phyloP scores from a whole-genome alignment of 2,329 filamentous ascomycete species.

The Lachnellula hyalina region DNA sequence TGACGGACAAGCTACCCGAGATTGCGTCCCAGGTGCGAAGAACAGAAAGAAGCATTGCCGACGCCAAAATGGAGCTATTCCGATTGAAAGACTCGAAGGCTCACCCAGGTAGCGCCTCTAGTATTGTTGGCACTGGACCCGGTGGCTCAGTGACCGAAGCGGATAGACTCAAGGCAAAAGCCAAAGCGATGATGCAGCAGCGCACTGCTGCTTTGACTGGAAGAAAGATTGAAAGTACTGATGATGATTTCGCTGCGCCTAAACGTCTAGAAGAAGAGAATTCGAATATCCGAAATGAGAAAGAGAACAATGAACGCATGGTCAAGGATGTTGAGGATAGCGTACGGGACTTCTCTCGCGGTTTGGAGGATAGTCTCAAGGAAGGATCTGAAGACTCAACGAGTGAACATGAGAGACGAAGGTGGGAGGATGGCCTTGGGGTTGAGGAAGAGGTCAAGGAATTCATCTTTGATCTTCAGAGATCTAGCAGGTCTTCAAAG shows the following conservation, averaged over 20 bases:
- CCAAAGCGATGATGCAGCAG: slow-evolving; percentile 98
- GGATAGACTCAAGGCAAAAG: slow-evolving; percentile 88
- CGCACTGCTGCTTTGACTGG: slow-evolving; percentile 88
- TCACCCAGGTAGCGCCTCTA: slow-evolving; percentile 71
- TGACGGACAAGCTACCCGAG: slow-evolving; percentile 86
- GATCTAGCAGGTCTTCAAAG: slow-evolving; percentile 72
- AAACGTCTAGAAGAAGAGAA: slow-evolving; percentile 87
- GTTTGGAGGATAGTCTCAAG: slow-evolving; percentile 82
- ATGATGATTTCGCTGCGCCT: slow-evolving; percentile 72
- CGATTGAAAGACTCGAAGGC: slow-evolving; percentile 89
- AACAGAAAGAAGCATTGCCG: slow-evolving; percentile 87
- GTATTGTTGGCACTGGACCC: slow-evolving; percentile 87
- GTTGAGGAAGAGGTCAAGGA: slow-evolving; percentile 96
- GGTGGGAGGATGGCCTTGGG: slow-evolving; percentile 93
- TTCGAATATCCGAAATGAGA: slow-evolving; percentile 73
- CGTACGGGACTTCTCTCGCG: slow-evolving; percentile 78
- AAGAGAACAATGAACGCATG: slow-evolving; percentile 94
- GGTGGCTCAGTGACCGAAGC: slow-evolving; percentile 87
- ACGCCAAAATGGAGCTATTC: slow-evolving; percentile 88
- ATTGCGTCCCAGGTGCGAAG: slow-evolving; percentile 87
- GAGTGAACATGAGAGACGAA: slow-evolving; percentile 82
- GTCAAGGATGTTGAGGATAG: slow-evolving; percentile 95
- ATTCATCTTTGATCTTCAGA: slow-evolving; percentile 94
- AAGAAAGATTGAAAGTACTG: slow-evolving; percentile 62
- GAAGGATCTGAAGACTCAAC: slow-evolving; percentile 70